A percentile compares a stretch with the other conserved stretches of the same genome.
Conservation (phyloP, 2,329 filamentous ascomycete species). For the Colletotrichum trifolii region DNA sequence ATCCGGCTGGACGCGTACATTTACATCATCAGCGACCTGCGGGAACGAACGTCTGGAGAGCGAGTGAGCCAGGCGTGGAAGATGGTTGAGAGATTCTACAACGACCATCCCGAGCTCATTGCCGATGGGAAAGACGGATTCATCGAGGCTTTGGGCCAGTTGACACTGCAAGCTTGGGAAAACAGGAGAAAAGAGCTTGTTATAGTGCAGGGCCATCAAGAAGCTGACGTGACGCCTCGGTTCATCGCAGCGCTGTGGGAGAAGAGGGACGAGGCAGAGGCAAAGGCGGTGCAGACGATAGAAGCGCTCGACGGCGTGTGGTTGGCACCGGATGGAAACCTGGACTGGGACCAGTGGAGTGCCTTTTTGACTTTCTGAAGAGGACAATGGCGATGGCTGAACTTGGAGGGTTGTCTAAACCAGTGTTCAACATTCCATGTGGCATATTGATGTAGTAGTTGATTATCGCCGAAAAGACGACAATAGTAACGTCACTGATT, state of each 20-base stretch:
- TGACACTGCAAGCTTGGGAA: constrained; percentile 22
- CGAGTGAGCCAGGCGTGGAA: constrained; percentile 42
- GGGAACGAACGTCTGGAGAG: constrained; percentile 33
- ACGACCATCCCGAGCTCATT: constrained; percentile 38
- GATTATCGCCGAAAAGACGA: too few relatives aligned
- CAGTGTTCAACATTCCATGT: too few relatives aligned
- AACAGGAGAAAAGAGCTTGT: neutral
- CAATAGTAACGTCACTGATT: too few relatives aligned
- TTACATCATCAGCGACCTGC: constrained; percentile 46
- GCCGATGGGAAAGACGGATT: neutral
- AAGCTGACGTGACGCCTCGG: neutral
- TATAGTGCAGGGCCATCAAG: neutral
- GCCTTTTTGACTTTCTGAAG: constrained; percentile 10
- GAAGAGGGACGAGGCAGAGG: neutral
- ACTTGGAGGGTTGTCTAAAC: too few relatives aligned
- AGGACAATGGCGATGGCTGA: too few relatives aligned
- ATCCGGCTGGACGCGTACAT: constrained; percentile 44
- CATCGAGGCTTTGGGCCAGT: neutral
- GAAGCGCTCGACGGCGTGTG: neutral
- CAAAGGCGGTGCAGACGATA: neutral
- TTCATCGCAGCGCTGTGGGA: constrained; percentile 5
- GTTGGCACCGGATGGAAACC: constrained; percentile 1
- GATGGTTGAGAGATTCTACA: constrained; percentile 41
- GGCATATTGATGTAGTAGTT: too few relatives aligned
- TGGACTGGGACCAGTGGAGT: constrained; percentile 32